Evolutionary conservation across 1,284 basidiomycete genomes (phyloP), one percentile per base, ranked within the genome.

Genomic region (Papiliotrema flavescens): DNA sequence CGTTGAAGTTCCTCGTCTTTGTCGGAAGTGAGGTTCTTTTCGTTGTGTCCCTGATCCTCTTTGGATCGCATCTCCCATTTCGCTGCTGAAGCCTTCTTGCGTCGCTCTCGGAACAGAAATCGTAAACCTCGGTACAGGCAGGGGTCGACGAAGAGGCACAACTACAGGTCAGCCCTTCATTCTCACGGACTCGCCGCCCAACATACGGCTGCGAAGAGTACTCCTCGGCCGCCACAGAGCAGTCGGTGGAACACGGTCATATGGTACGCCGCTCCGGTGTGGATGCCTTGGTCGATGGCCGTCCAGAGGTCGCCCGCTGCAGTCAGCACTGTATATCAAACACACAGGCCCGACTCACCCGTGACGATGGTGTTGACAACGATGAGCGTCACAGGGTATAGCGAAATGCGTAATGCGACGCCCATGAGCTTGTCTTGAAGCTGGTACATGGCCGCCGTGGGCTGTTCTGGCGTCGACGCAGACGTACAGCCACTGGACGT

Each of bases 291-390:
- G 11, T 35, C 36, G 3, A 48, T 20, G 4, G 46, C 46, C 5
- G 46, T 48, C n/a, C 11, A 37, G 17, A 48, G 20, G n/a, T 48
- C 46, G 7, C 46, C 46, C 11, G 23, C 46, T 48, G 35, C 3
- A 4, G 17, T 48, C 46, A 48, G 46, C 22, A 17, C 19, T 3
- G 46, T 5, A 28, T 35, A 22, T 11, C 14, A 17, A 36, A 19
- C 5, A 3, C 43, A 42, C 8, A 11, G 9, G 20, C 20, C n/a
- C n/a, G 6, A 51, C 57, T 58, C 28, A 63, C 64, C 53, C 4
- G 61, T 59, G 15, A 68, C 59, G 37, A 66, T 39, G 20, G 51
- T 50, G 49, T 66, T 68, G 40, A 66, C 55, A 26, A 68, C 41
- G 45, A 62, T 51, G 5, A 68, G 51, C 1, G 58, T 50, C 2